These are phyloP conservation scores for Clavulina sp. DNA, from an alignment of 768 basidiomycete species.

Conservation along the genomic window DNA sequence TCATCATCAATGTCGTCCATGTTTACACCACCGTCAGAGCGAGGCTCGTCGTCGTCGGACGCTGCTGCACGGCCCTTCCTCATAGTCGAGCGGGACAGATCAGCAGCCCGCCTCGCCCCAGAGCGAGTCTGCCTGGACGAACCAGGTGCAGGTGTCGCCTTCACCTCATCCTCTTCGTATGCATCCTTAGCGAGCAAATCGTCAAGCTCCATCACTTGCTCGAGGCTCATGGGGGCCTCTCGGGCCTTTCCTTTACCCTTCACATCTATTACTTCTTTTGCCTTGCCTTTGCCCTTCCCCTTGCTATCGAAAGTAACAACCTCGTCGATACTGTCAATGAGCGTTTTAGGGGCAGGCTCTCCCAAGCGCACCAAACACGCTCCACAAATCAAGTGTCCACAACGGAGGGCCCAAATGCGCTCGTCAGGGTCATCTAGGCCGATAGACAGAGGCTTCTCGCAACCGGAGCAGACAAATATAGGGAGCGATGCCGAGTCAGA, in stretches of 20 bases:
- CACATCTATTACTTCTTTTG: neutral
- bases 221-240: neutral
- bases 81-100: neutral
- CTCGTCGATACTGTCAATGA: neutral
- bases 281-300: neutral
- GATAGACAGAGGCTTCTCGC: neutral
- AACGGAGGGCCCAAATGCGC: conserved; percentile 1
- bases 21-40: no score
- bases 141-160: neutral
- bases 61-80: neutral
- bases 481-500: neutral
- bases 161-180: neutral
- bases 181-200: neutral
- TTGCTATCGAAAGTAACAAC: neutral
- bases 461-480: neutral
- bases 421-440: neutral
- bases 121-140: neutral
- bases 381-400: conserved; percentile 3
- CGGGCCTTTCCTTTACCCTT: conserved; percentile 2
- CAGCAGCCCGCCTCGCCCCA: neutral
- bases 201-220: neutral
- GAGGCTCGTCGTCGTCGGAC: neutral
- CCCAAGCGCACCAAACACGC: neutral
- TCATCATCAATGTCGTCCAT: no score
- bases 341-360: neutral